Base-by-base conservation (phyloP, 2,329 filamentous ascomycete species). In the Colletotrichum camelliae region DNA sequence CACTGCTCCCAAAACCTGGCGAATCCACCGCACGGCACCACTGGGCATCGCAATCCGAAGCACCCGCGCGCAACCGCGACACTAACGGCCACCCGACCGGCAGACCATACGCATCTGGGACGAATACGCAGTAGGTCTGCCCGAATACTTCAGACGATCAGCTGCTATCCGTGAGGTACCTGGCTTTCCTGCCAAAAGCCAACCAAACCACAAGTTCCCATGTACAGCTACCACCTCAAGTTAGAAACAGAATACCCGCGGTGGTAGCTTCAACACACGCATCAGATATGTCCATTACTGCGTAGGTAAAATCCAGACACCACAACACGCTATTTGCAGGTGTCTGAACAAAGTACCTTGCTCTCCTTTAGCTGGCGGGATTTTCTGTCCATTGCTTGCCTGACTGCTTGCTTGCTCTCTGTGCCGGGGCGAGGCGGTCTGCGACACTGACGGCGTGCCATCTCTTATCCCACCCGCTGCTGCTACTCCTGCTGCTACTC, bases 31-130 rank as follows among this genome's bases (percentile, higher is more conserved):
- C 61, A 43, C 61, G 24, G 61, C 21, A 64, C 66, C 70, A 27
- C 13, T 61, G 57, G 67, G 68, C 16, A 58, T 55, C 37, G 35
- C 73, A 61, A 73, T 61, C 74, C 74, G 70, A 76, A 74, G 74
- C 70, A 74, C 64, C 74, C 70, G 74, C 74, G 35, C 61, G 31
- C 35, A 72, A 39, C 57, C 52, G 66, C 48, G 52, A 35, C 37
- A 58, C 60, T 48, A 75, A 73, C 58, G 72, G 71, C 66, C 66
- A 70, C 66, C 71, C 43, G 18, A 70, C 37, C 37, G 68, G 58
- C 58, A 62, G 57, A 35, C 68, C 39, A 64, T 64, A 70, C 55
- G 52, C 71, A 64, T 75, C 64, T 75, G 64, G 73, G 69, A 73
- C 64, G 62, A 75, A 67, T 75, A 73, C 55, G 55, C 43, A 52